A percentile compares a stretch with the other conserved stretches of the same genome.
These are phyloP conservation scores for Datisca glomerata DNA, from an alignment of 306 rosid species.

Conservation along the genomic window DNA sequence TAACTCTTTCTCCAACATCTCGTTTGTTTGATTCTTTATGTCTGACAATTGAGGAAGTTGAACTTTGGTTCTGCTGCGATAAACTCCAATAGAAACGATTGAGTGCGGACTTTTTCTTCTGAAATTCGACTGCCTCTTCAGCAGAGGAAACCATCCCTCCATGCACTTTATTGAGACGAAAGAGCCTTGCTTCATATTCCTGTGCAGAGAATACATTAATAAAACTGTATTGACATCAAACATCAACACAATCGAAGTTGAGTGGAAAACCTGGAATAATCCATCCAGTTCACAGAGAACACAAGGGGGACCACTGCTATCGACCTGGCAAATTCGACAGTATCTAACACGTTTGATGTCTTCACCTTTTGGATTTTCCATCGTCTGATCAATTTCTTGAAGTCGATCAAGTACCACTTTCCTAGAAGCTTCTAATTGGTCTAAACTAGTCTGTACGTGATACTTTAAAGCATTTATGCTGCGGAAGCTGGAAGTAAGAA, in stretches of 20 bases:
- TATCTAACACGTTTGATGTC: constrained; percentile 73
- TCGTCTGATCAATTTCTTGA: constrained; percentile 63
- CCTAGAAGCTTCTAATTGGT: constrained; percentile 73
- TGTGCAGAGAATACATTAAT: constrained; percentile 21
- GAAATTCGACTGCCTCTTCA: constrained; percentile 84
- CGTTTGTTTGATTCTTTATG: constrained; percentile 53
- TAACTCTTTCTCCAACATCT: constrained; percentile 78
- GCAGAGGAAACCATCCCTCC: constrained; percentile 74
- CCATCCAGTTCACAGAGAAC: constrained; percentile 76
- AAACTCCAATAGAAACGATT: constrained; percentile 70
- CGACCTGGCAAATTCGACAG: constrained; percentile 67
- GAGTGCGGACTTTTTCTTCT: constrained; percentile 59
- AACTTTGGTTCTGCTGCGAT: constrained; percentile 40
- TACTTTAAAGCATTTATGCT: constrained; percentile 58
- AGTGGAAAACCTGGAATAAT: constrained; percentile 58
- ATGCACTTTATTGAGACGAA: constrained; percentile 51
- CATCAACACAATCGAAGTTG: constrained; percentile 19
- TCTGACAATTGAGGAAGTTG: constrained; percentile 21
- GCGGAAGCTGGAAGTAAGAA: constrained; percentile 53
- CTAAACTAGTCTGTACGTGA: constrained; percentile 85
- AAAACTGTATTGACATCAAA: constrained; percentile 3
- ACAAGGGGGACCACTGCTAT: constrained; percentile 70
- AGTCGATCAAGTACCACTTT: constrained; percentile 62
- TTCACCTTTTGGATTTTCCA: constrained; percentile 77
- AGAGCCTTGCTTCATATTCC: constrained; percentile 87